phyloP scores from a whole-genome alignment of 1,139 yeast genomes.

The Zygoascus sp. region DNA sequence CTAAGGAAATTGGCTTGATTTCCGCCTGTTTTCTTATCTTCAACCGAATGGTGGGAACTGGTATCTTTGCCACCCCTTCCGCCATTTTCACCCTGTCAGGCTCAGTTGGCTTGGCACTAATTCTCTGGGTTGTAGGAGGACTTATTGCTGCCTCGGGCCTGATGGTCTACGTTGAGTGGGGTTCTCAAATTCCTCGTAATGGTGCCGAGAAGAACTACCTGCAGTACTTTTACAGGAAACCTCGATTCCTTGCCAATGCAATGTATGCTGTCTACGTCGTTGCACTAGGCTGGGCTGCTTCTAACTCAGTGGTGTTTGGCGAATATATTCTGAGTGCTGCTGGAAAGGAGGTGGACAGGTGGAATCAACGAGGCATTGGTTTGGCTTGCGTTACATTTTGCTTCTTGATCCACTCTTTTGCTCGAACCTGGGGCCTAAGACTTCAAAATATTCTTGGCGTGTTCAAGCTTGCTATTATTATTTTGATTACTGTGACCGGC shows the following conservation, averaged over 20 bases:
- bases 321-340: constrained; percentile 61
- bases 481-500: constrained; percentile 68
- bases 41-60: constrained; percentile 84
- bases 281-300: constrained; percentile 82
- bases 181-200: constrained; percentile 76
- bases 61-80: constrained; percentile 83
- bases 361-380: constrained; percentile 76
- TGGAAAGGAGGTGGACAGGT: constrained; percentile 58
- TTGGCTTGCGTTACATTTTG: constrained; percentile 70
- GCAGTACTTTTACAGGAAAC: constrained; percentile 65
- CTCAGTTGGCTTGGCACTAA: constrained; percentile 66
- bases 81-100: constrained; percentile 66
- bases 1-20: constrained; percentile 50
- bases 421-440: constrained; percentile 61
- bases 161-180: constrained; percentile 77
- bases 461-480: constrained; percentile 64
- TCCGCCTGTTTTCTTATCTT: constrained; percentile 67
- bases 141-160: constrained; percentile 69
- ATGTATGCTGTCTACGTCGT: constrained; percentile 75
- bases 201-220: constrained; percentile 87
- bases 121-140: constrained; percentile 77
- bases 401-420: constrained; percentile 57
- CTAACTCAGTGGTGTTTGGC: constrained; percentile 55
- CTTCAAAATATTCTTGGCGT: constrained; percentile 66
- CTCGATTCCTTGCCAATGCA: constrained; percentile 64